Percentiles rank a stretch among this genome's conserved stretches.
Conservation (phyloP, 2,329 filamentous ascomycete species). For the Colletotrichum endophyticum region DNA sequence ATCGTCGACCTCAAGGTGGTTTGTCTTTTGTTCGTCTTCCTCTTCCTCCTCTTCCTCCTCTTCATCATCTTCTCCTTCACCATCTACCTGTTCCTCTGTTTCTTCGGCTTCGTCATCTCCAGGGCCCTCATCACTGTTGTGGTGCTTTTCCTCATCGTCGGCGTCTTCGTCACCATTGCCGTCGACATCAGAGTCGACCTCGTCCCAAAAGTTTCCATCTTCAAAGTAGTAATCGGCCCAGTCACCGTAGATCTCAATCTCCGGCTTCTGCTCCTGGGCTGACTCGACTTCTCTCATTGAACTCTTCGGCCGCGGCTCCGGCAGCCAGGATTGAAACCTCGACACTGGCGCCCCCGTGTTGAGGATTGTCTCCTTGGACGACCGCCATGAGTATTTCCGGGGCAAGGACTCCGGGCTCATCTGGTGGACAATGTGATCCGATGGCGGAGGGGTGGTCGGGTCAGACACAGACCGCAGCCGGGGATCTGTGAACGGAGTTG, state of each 20-base stretch:
- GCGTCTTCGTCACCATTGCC: neutral
- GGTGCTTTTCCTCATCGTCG: neutral
- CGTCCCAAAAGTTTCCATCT: constrained; percentile 15
- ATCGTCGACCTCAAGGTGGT: neutral
- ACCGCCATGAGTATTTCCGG: constrained; percentile 12
- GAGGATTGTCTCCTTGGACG: constrained; percentile 14
- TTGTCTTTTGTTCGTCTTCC: neutral
- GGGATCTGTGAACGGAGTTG: constrained; percentile 12
- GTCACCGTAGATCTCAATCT: constrained; percentile 20
- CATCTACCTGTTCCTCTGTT: neutral
- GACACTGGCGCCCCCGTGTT: neutral
- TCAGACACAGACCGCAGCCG: neutral
- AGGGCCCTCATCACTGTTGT: neutral
- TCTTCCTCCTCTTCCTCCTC: neutral
- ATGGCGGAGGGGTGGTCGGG: constrained; percentile 11
- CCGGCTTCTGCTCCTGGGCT: neutral
- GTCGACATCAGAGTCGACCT: neutral
- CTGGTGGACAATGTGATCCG: neutral
- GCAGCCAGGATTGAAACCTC: neutral
- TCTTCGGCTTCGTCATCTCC: neutral
- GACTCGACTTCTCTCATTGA: neutral
- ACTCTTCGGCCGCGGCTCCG: neutral
- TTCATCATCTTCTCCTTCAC: neutral
- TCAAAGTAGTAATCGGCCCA: constrained; percentile 26
- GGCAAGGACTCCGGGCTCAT: neutral